A percentile compares a stretch with the other conserved stretches of the same genome.
Evolutionary conservation across 306 rosid genomes (phyloP).

Genomic region (Fagus sylvatica): DNA sequence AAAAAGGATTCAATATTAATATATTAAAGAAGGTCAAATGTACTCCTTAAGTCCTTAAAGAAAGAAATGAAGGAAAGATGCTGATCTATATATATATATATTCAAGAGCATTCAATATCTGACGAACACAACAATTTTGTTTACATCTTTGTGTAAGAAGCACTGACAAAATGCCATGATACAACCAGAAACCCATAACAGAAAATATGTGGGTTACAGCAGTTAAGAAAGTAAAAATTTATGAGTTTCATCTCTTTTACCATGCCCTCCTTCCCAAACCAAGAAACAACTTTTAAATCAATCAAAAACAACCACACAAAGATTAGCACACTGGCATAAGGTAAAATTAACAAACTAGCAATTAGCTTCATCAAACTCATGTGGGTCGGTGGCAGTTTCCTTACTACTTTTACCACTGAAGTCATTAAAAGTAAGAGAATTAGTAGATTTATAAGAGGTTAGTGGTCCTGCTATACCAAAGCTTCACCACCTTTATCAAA

Average conservation of each 20-base stretch:
- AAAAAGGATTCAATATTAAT: neutral
- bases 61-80: constrained; percentile 12
- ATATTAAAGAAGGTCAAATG: neutral
- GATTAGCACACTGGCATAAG: constrained; percentile 28
- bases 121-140: constrained; percentile 11
- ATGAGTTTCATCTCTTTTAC: constrained; percentile 30
- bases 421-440: constrained; percentile 28
- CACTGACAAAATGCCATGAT: constrained; percentile 34
- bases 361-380: constrained; percentile 45
- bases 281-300: constrained; percentile 32
- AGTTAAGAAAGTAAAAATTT: constrained; percentile 10
- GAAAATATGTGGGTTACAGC: constrained; percentile 40
- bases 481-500: constrained; percentile 59
- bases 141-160: constrained; percentile 28
- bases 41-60: neutral
- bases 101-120: constrained; percentile 46
- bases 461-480: constrained; percentile 47
- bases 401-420: constrained; percentile 51
- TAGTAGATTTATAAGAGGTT: constrained; percentile 44
- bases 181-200: constrained; percentile 42
- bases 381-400: constrained; percentile 45
- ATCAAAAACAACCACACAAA: constrained; percentile 10
- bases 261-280: constrained; percentile 36
- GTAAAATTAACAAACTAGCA: constrained; percentile 26
- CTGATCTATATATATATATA: constrained; percentile 1